Percentiles rank a stretch among this genome's conserved stretches.
These are phyloP conservation scores for Aspergillus sparsus DNA, from an alignment of 495 filamentous ascomycete genomes.

Conservation along the genomic window DNA sequence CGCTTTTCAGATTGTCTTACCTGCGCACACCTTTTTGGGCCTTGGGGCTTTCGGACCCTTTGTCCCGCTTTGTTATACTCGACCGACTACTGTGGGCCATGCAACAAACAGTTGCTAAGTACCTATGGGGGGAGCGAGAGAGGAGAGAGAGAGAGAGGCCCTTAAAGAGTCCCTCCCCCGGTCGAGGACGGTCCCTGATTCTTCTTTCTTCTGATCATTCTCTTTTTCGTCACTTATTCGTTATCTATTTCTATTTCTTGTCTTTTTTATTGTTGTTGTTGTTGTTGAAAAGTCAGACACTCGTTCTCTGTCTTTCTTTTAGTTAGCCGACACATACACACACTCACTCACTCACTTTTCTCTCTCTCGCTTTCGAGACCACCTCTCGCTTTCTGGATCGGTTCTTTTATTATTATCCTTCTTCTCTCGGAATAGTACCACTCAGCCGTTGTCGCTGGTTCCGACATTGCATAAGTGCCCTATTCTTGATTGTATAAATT, in stretches of 20 bases:
- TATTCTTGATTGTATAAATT: conserved; percentile 4
- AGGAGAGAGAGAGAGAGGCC: neutral
- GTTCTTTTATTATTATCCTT: too few relatives aligned
- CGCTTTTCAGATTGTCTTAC: conserved; percentile 22
- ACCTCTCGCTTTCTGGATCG: too few relatives aligned
- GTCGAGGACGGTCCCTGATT: too few relatives aligned
- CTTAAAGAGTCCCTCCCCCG: neutral
- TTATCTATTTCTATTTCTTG: neutral
- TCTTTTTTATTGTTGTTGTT: neutral
- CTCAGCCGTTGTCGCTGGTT: conserved; percentile 16
- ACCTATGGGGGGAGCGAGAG: neutral
- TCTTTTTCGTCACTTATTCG: neutral
- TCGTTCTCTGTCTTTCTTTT: conserved; percentile 37
- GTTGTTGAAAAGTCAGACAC: conserved; percentile 8
- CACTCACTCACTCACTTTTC: neutral
- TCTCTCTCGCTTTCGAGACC: conserved; percentile 17
- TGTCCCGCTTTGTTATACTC: too few relatives aligned
- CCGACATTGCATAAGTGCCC: conserved; percentile 8
- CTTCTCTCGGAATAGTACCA: conserved; percentile 10
- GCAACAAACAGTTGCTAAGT: too few relatives aligned
- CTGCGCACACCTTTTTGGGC: conserved; percentile 1
- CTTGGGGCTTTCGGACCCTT: neutral
- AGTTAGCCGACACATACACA: too few relatives aligned
- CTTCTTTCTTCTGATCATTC: neutral
- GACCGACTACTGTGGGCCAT: too few relatives aligned